Evolutionary conservation across 495 filamentous ascomycete genomes (phyloP).

Genomic region (Daldinia grandis): DNA sequence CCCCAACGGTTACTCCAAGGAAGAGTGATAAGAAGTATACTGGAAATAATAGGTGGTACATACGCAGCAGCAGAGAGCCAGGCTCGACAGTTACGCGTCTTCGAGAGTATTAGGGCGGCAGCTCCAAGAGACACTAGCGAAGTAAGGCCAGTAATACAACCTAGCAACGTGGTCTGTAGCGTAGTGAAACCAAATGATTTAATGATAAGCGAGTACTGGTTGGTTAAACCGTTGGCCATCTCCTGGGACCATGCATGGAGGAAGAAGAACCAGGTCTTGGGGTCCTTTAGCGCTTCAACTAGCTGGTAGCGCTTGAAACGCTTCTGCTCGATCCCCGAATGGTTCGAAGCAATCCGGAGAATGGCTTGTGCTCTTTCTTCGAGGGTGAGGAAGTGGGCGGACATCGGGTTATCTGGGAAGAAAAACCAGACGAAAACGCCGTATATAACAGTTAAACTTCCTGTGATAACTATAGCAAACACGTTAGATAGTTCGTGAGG

Average conservation of each 20-base stretch:
- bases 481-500: constrained; percentile 41
- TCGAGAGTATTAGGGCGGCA: constrained; percentile 41
- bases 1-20: constrained; percentile 53
- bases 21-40: constrained; percentile 49
- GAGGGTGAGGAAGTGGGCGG: constrained; percentile 56
- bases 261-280: constrained; percentile 60
- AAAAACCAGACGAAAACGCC: constrained; percentile 53
- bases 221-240: constrained; percentile 55
- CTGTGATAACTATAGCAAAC: constrained; percentile 47
- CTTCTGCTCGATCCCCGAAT: constrained; percentile 73
- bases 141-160: constrained; percentile 48
- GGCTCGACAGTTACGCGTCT: constrained; percentile 51
- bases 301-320: constrained; percentile 69
- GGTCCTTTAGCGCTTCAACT: constrained; percentile 64
- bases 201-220: constrained; percentile 56
- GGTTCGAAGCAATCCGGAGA: constrained; percentile 66
- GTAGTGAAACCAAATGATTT: constrained; percentile 54
- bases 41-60: constrained; percentile 44
- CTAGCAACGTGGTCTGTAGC: constrained; percentile 50
- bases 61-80: constrained; percentile 50
- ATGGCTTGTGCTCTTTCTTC: constrained; percentile 61
- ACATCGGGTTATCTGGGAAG: constrained; percentile 61
- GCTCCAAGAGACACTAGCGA: constrained; percentile 47
- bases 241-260: constrained; percentile 55
- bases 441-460: constrained; percentile 51